Evolutionary conservation across 176 grass and related monocot genomes (phyloP).

Genomic region (Chloris gayana): DNA sequence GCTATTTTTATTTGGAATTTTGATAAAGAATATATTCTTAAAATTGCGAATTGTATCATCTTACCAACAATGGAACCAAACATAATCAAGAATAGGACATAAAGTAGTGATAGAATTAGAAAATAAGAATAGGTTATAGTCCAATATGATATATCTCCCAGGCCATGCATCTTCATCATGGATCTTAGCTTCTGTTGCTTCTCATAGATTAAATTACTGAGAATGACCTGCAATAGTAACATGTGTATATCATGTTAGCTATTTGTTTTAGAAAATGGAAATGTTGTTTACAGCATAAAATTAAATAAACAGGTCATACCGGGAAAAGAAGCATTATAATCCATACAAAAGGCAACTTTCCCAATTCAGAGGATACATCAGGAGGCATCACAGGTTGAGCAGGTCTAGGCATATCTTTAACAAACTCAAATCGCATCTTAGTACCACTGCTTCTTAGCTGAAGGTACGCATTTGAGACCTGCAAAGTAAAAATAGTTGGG

Average conservation of each 20-base stretch:
- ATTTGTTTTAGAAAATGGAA: no score
- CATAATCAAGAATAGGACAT: conserved; percentile 61
- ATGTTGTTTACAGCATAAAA: not conserved
- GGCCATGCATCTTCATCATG: conserved; percentile 94
- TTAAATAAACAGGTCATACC: conserved; percentile 12
- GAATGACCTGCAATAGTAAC: conserved; percentile 52
- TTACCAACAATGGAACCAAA: conserved; percentile 67
- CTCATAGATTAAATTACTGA: conserved; percentile 68
- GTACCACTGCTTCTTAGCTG: conserved; percentile 25
- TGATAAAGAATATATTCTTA: not conserved
- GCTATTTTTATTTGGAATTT: conserved; percentile 24
- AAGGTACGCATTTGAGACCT: conserved; percentile 50
- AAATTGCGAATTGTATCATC: conserved; percentile 7
- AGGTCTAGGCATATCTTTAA: conserved; percentile 58
- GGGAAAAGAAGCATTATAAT: conserved; percentile 51
- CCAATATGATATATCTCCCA: conserved; percentile 73
- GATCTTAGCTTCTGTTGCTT: conserved; percentile 83
- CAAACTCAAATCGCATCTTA: conserved; percentile 52
- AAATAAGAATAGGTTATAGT: conserved; percentile 75
- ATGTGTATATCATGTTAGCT: conserved; percentile 10
- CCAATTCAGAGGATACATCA: conserved; percentile 41
- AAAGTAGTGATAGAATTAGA: conserved; percentile 66
- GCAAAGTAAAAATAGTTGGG: not conserved
- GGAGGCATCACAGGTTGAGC: not conserved
- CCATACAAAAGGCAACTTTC: conserved; percentile 47